Evolutionary conservation across 2,329 filamentous ascomycete species (phyloP), one percentile per base, ranked within the genome.

Genomic region (Talaromyces sp.): DNA sequence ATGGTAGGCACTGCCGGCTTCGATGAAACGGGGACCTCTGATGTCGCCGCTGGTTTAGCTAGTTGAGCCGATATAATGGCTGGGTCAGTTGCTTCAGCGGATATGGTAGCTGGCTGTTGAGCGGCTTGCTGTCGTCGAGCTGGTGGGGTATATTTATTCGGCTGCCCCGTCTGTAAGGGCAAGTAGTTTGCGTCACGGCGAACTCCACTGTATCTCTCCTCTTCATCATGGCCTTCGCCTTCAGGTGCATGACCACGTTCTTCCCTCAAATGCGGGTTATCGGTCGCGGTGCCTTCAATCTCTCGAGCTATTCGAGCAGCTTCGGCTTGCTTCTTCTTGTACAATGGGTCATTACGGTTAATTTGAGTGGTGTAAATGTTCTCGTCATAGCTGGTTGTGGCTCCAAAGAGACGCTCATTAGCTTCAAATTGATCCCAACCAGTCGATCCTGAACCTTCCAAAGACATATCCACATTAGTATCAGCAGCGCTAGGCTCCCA

Each of bases 141-240:
- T 4, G 95, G 95, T 39, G 95, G 94, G 0, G 90, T 96, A 77
- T 99, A 99, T 77, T 92, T 94, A 78, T 87, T 88, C 25, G 84
- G 77, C 62, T 83, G 82, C 10, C 85, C 83, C 65, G 83, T 84
- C 33, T 81, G 76, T 37, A 96, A 82, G n/a, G 90, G 85, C 6
- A 89, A 86, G 71, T 90, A 90, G 63, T 82, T 80, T 64, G 74
- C 73, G 47, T 76, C 73, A 69, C 94, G 89, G 68, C 89, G 89
- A 63, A 99, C 95, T 74, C 94, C 94, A 74, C 93, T 97, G 80
- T 98, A 98, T 75, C 95, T 97, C 74, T 96, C 93, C 80, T 99
- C 95, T 78, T 99, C 95, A 69, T 97, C 92, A 33, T 85, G 78
- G 15, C 87, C 89, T 61, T 88, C 87, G 61, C 90, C 86, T 45